Conservation (phyloP, 805 yeast species). For the Yarrowia divulgata region DNA sequence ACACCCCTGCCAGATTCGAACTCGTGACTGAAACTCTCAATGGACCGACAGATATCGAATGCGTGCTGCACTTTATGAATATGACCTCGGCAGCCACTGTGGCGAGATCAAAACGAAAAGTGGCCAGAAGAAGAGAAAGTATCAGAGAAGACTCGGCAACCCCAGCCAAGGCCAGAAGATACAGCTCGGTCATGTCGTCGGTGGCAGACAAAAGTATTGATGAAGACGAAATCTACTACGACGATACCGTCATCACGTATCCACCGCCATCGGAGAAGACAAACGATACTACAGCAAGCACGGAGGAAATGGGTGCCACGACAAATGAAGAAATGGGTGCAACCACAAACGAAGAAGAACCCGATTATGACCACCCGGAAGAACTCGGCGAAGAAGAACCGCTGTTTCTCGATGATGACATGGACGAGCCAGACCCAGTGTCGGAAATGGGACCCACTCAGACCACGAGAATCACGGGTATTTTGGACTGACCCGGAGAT, state of each 20-base stretch:
- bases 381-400: conserved; percentile 7
- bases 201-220: not conserved
- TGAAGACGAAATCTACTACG: conserved; percentile 7
- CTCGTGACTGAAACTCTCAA: conserved; percentile 12
- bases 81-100: conserved; percentile 13
- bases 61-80: conserved; percentile 27
- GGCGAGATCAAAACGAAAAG: conserved; percentile 3
- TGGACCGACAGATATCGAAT: conserved; percentile 18
- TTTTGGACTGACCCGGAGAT: not conserved
- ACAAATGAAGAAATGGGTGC: not conserved
- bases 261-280: not conserved
- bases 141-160: not conserved
- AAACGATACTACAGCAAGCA: not conserved
- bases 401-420: conserved; percentile 23
- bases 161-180: not conserved
- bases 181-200: not conserved
- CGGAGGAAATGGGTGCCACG: not conserved
- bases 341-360: not conserved
- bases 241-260: not conserved
- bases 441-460: conserved; percentile 23
- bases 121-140: not conserved
- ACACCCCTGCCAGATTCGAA: conserved; percentile 19
- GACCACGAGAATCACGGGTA: conserved; percentile 10
- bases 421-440: conserved; percentile 4
- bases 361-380: not conserved